Conservation (phyloP, 1,284 basidiomycete species). For the Lentinula novae-zelandiae region DNA sequence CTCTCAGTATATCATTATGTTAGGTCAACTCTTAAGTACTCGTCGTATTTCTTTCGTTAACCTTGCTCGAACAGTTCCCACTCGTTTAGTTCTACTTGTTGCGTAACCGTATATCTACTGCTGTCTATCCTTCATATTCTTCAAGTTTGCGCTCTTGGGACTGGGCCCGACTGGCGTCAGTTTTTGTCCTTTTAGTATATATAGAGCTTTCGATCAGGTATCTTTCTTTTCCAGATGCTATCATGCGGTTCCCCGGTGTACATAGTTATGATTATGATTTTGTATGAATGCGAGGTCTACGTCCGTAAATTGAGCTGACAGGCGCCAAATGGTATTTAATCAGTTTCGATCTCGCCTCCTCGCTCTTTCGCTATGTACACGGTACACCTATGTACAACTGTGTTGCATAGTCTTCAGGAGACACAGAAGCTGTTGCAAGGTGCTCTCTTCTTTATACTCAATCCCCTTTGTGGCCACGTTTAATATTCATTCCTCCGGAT, state of each 20-base stretch:
- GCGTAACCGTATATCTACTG: not conserved
- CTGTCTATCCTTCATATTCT: not conserved
- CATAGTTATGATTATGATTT: conserved; percentile 1
- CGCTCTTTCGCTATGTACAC: no score
- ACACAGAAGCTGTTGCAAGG: no score
- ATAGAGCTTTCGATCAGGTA: not conserved
- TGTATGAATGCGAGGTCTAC: not conserved
- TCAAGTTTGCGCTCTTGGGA: not conserved
- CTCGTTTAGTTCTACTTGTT: not conserved
- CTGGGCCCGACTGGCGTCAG: not conserved
- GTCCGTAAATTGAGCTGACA: no score
- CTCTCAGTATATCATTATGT: conserved; percentile 4
- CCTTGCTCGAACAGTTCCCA: not conserved
- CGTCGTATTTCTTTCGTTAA: not conserved
- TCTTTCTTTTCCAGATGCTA: not conserved
- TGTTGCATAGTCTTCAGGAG: no score
- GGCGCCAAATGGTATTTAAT: no score
- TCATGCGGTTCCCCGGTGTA: not conserved
- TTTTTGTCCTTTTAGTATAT: not conserved
- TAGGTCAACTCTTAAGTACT: not conserved
- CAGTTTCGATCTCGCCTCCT: no score
- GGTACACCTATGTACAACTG: no score
- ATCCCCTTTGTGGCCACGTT: not conserved
- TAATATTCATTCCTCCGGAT: not conserved
- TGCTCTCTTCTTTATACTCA: no score